A percentile compares a stretch with the other conserved stretches of the same genome.
Evolutionary conservation across 495 filamentous ascomycete genomes (phyloP).

Genomic region (Penicillium argentinense): DNA sequence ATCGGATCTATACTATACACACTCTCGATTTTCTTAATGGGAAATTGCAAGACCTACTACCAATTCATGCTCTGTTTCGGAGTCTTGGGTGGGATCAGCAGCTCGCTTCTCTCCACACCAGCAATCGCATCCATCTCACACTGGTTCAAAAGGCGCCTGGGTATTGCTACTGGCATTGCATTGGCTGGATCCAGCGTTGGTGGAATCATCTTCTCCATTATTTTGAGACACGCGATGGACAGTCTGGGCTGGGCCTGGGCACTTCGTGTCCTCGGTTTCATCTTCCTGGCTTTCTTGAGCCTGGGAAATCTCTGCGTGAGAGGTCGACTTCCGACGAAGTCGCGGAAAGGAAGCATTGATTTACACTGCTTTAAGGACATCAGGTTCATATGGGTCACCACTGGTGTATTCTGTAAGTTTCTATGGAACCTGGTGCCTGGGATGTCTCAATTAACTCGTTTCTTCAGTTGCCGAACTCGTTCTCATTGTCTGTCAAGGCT

Average conservation of each 20-base stretch:
- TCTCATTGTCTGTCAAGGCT: constrained; percentile 42
- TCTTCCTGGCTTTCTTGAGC: constrained; percentile 49
- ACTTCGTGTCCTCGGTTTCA: constrained; percentile 55
- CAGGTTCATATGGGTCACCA: constrained; percentile 26
- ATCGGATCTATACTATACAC: constrained; percentile 49
- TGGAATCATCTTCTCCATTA: constrained; percentile 59
- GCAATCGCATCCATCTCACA: constrained; percentile 29
- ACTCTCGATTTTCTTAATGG: constrained; percentile 53
- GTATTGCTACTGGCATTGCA: constrained; percentile 30
- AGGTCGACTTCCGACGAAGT: constrained; percentile 21
- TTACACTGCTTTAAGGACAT: constrained; percentile 53
- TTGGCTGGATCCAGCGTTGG: constrained; percentile 39
- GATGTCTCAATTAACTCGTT: too few relatives aligned
- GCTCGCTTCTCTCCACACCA: constrained; percentile 54
- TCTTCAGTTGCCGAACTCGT: constrained; percentile 44
- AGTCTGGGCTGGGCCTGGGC: constrained; percentile 57
- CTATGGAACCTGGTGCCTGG: too few relatives aligned
- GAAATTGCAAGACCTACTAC: constrained; percentile 53
- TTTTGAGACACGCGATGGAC: constrained; percentile 48
- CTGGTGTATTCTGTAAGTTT: constrained; percentile 29
- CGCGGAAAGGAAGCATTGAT: constrained; percentile 42
- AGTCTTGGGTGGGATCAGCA: constrained; percentile 52
- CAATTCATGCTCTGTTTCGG: constrained; percentile 63
- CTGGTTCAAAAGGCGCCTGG: constrained; percentile 30
- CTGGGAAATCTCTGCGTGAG: constrained; percentile 40